phyloP scores from a whole-genome alignment of 768 basidiomycete genomes.

The Fistulinella prunicolor region DNA sequence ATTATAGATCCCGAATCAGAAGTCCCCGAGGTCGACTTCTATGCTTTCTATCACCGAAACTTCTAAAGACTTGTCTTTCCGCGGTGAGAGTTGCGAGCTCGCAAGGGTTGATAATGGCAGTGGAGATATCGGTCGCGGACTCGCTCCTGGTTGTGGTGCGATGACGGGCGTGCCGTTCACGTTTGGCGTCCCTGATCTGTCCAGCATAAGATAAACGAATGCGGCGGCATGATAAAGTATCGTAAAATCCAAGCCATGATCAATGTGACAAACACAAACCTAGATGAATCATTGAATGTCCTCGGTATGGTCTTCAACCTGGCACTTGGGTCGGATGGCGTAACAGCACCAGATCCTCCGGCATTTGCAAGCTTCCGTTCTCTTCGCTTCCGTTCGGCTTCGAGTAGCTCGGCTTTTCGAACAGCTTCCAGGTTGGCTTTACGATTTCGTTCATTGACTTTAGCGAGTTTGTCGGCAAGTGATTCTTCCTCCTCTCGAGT shows the following conservation, averaged over 20 bases:
- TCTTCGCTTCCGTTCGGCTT: constrained; percentile 65
- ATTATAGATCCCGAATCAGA: constrained; percentile 37
- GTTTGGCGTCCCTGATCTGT: constrained; percentile 44
- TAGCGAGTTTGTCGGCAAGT: constrained; percentile 54
- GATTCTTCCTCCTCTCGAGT: constrained; percentile 30
- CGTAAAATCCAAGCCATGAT: constrained; percentile 18
- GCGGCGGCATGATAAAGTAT: constrained; percentile 14
- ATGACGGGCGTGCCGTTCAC: constrained; percentile 45
- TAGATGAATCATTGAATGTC: constrained; percentile 54
- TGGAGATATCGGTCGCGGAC: constrained; percentile 38
- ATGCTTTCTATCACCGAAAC: constrained; percentile 59
- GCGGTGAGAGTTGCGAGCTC: constrained; percentile 26
- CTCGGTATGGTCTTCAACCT: constrained; percentile 64
- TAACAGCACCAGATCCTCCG: constrained; percentile 35
- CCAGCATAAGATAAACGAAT: constrained; percentile 6
- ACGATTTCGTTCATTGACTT: constrained; percentile 88
- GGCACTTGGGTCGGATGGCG: constrained; percentile 61
- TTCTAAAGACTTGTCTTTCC: constrained; percentile 47
- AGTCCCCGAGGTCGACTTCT: constrained; percentile 78
- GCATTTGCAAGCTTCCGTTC: constrained; percentile 57
- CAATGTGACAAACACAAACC: constrained; percentile 41
- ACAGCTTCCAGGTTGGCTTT: constrained; percentile 80
- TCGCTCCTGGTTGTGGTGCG: constrained; percentile 25
- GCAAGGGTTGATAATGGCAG: constrained; percentile 24
- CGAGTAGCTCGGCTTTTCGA: constrained; percentile 68